Evolutionary conservation across 306 rosid species (phyloP).

Genomic region (Lathyrus sativus): DNA sequence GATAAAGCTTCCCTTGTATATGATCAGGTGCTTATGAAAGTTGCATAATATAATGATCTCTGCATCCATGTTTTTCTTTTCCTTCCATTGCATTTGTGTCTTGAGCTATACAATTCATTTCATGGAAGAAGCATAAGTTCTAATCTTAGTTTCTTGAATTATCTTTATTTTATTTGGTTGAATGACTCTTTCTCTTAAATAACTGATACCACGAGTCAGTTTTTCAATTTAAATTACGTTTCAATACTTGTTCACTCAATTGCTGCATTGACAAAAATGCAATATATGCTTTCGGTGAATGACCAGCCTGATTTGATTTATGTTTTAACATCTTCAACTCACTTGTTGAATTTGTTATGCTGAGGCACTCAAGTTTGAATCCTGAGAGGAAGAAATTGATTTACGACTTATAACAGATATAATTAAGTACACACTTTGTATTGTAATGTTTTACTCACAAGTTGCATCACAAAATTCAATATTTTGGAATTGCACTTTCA

Average conservation of each 20-base stretch:
- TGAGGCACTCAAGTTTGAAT: background rate
- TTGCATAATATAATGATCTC: constrained; percentile 19
- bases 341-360: constrained; percentile 16
- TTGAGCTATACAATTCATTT: constrained; percentile 3
- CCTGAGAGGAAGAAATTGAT: constrained; percentile 2
- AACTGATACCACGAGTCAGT: too few relatives aligned
- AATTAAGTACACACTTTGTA: background rate
- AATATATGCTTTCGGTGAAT: constrained; percentile 5
- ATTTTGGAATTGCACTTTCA: constrained; percentile 23
- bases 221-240: background rate
- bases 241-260: constrained; percentile 5
- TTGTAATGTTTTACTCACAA: constrained; percentile 2
- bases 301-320: constrained; percentile 7
- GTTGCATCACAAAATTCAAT: constrained; percentile 23
- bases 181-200: too few relatives aligned
- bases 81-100: constrained; percentile 21
- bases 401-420: background rate
- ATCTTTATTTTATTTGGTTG: background rate
- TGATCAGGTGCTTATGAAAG: constrained; percentile 64
- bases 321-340: constrained; percentile 22
- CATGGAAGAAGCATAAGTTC: background rate
- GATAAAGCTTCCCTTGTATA: constrained; percentile 68
- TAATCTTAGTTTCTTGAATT: too few relatives aligned
- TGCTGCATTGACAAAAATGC: background rate
- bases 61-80: constrained; percentile 26